Conservation (phyloP, 1,139 yeast species). For the Debaryomyces coudertii region DNA sequence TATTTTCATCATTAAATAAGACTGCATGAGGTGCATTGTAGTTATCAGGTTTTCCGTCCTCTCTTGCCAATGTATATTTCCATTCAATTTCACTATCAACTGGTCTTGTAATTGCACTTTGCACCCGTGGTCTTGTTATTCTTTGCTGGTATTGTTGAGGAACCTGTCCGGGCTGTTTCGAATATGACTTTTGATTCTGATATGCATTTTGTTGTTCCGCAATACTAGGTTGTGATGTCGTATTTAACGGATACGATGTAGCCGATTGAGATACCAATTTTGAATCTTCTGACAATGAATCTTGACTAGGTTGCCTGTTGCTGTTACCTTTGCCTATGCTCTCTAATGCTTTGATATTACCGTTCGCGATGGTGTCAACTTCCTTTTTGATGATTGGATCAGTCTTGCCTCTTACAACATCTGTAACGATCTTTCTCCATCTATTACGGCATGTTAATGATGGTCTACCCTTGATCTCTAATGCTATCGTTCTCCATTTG, state of each 20-base stretch:
- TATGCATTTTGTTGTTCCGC: neutral
- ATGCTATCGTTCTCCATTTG: constrained; percentile 84
- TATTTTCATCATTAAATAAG: constrained; percentile 34
- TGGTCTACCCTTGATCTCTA: constrained; percentile 76
- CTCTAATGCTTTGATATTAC: constrained; percentile 15
- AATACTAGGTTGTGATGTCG: constrained; percentile 2
- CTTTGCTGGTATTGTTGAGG: neutral
- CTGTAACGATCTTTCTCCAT: constrained; percentile 85
- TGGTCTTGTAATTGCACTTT: constrained; percentile 15
- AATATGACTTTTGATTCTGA: neutral
- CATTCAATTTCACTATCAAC: constrained; percentile 30
- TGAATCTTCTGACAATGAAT: neutral
- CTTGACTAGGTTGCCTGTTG: neutral
- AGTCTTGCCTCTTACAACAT: constrained; percentile 67
- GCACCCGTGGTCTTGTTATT: constrained; percentile 6
- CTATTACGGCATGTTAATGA: constrained; percentile 88
- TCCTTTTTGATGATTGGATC: constrained; percentile 36
- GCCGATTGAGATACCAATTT: constrained; percentile 7
- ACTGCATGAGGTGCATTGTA: constrained; percentile 23
- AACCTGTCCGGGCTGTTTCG: neutral
- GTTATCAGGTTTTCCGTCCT: constrained; percentile 15
- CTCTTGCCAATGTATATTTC: constrained; percentile 32
- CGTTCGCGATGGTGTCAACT: constrained; percentile 38
- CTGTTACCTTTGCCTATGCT: constrained; percentile 2
- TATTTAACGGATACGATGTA: constrained; percentile 1